These are phyloP conservation scores for Platanthera guangdongensis DNA, from an alignment of 106 monocot species.

Conservation along the genomic window DNA sequence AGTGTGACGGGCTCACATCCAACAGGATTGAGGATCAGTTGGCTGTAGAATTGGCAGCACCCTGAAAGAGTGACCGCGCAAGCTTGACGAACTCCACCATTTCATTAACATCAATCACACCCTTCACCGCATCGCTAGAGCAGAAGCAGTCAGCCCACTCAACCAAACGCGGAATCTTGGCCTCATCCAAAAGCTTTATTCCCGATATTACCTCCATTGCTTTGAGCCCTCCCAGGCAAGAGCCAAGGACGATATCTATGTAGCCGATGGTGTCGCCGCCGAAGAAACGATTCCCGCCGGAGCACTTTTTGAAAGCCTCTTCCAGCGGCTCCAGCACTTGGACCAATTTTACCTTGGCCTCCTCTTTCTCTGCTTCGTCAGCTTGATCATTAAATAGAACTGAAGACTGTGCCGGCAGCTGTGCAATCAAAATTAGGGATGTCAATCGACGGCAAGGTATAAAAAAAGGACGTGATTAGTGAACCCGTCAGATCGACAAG, in stretches of 20 bases:
- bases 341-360: neutral
- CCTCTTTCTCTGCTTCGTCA: constrained; percentile 14
- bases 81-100: constrained; percentile 18
- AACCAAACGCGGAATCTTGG: constrained; percentile 16
- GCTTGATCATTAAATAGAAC: neutral
- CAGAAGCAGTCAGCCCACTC: constrained; percentile 38
- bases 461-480: too few relatives aligned
- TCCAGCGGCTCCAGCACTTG: constrained; percentile 24
- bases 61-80: too few relatives aligned
- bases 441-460: too few relatives aligned
- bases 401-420: neutral
- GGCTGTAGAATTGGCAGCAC: too few relatives aligned
- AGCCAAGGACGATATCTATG: constrained; percentile 41
- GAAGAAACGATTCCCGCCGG: constrained; percentile 38
- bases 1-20: too few relatives aligned
- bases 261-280: constrained; percentile 30
- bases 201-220: constrained; percentile 16
- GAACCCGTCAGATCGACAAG: too few relatives aligned
- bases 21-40: too few relatives aligned
- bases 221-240: constrained; percentile 18
- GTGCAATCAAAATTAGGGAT: neutral
- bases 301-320: constrained; percentile 26
- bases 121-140: constrained; percentile 16
- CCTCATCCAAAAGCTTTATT: constrained; percentile 14
- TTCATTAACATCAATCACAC: constrained; percentile 21